Percentiles rank a stretch among this genome's conserved stretches.
These are phyloP conservation scores for Trichopus zeylanicus DNA, from an alignment of 116 monocot genomes.

Conservation along the genomic window DNA sequence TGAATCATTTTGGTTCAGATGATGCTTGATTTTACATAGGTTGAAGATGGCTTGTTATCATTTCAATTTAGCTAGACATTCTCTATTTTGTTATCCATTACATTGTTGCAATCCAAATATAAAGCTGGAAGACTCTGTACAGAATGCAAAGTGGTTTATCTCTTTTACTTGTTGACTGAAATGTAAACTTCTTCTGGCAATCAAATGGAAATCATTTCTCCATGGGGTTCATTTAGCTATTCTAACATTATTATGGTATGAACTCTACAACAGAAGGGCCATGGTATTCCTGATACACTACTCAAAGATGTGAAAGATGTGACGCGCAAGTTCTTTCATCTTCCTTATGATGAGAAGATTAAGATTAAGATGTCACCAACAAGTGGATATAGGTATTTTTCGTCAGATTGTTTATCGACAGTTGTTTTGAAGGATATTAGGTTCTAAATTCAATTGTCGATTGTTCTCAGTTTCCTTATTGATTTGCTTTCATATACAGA, in stretches of 20 bases:
- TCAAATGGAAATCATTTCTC: too few relatives aligned
- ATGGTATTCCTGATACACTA: slow-evolving; percentile 68
- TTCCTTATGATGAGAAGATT: slow-evolving; percentile 68
- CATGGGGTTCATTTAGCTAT: not conserved
- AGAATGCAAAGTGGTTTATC: too few relatives aligned
- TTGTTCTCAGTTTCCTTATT: not conserved
- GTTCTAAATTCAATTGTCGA: not conserved
- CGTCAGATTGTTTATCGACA: not conserved
- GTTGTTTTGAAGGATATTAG: not conserved
- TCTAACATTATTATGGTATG: not conserved
- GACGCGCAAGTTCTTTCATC: slow-evolving; percentile 57
- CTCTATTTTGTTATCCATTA: too few relatives aligned
- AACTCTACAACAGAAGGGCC: slow-evolving; percentile 62
- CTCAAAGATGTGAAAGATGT: slow-evolving; percentile 66
- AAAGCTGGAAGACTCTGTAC: too few relatives aligned
- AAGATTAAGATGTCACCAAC: slow-evolving; percentile 71
- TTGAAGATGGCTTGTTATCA: too few relatives aligned
- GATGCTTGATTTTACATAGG: too few relatives aligned
- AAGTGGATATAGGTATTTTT: slow-evolving; percentile 62
- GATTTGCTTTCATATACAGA: slow-evolving; percentile 26
- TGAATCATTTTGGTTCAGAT: too few relatives aligned
- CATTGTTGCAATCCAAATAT: too few relatives aligned
- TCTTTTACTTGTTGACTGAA: too few relatives aligned
- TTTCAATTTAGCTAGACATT: too few relatives aligned
- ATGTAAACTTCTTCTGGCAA: too few relatives aligned